These are phyloP conservation scores for Amanita muscaria DNA, from an alignment of 768 basidiomycete genomes.

Conservation along the genomic window DNA sequence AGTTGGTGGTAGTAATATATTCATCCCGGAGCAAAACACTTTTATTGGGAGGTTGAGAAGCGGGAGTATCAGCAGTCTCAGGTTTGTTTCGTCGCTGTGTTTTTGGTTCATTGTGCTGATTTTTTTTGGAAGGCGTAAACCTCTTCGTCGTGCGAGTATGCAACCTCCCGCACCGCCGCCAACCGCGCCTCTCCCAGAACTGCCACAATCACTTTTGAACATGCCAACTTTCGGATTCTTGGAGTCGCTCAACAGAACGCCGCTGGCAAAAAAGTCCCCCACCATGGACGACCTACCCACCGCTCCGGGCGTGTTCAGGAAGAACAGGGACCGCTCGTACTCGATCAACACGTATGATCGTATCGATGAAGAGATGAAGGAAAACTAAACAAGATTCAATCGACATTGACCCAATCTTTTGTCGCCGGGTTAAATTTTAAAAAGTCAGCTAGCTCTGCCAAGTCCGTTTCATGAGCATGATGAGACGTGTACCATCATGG, in stretches of 20 bases:
- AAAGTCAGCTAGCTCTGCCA: no score
- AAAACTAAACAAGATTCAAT: no score
- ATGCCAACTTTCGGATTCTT: constrained; percentile 4
- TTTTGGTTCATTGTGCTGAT: constrained; percentile 3
- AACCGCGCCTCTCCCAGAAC: constrained; percentile 8
- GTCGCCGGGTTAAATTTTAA: no score
- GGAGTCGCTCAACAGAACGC: neutral
- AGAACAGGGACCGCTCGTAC: constrained; percentile 25
- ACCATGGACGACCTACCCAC: no score
- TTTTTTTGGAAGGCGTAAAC: constrained; percentile 29
- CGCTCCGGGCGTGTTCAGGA: constrained; percentile 18
- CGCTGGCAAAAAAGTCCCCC: neutral
- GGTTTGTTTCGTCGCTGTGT: constrained; percentile 8
- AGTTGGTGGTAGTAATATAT: constrained; percentile 11
- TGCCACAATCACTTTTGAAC: neutral
- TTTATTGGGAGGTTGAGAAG: constrained; percentile 47
- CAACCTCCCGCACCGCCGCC: constrained; percentile 20
- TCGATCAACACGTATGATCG: constrained; percentile 18
- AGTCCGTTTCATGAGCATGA: no score
- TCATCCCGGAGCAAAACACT: constrained; percentile 29
- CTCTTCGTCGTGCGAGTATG: constrained; percentile 25
- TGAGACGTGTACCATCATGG: no score
- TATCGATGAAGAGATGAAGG: constrained; percentile 36
- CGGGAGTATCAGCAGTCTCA: constrained; percentile 36
- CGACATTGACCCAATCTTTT: no score